These are phyloP conservation scores for Xylariaceae sp. DNA, from an alignment of 2,329 filamentous ascomycete genomes.

Conservation along the genomic window DNA sequence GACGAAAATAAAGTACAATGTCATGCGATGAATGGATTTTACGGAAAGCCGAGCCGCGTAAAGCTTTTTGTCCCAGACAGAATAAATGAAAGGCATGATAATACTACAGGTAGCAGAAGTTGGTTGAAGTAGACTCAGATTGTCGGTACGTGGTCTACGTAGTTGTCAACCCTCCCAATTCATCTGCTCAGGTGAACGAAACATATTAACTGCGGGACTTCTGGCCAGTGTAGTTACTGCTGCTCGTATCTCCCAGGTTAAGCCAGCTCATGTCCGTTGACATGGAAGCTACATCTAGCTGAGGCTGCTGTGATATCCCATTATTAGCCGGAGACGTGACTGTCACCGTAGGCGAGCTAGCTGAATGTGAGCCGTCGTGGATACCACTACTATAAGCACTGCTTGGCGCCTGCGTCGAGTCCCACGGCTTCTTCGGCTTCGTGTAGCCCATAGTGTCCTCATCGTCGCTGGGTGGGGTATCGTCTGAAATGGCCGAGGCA, in stretches of 20 bases:
- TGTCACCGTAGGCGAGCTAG: slow-evolving; percentile 30
- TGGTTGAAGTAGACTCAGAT: background rate
- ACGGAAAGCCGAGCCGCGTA: too few species aligned
- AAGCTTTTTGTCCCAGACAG: background rate
- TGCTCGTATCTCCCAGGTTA: slow-evolving; percentile 58
- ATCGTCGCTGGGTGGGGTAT: slow-evolving; percentile 56
- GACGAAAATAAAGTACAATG: too few species aligned
- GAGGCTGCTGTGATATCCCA: slow-evolving; percentile 45
- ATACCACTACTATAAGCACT: slow-evolving; percentile 44
- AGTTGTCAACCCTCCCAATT: background rate
- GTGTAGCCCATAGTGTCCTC: slow-evolving; percentile 52
- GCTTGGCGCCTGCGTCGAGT: slow-evolving; percentile 45
- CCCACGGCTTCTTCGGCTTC: slow-evolving; percentile 43
- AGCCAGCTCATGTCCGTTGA: slow-evolving; percentile 75
- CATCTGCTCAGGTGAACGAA: background rate
- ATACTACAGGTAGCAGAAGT: background rate
- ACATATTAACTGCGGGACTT: slow-evolving; percentile 13
- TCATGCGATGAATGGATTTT: too few species aligned
- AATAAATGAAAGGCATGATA: background rate
- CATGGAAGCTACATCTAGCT: slow-evolving; percentile 45
- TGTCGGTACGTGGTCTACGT: background rate
- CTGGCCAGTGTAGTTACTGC: slow-evolving; percentile 52
- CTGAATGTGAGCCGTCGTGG: slow-evolving; percentile 36
- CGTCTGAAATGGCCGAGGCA: slow-evolving; percentile 45
- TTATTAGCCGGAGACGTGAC: slow-evolving; percentile 11